Evolutionary conservation across 2,329 filamentous ascomycete species (phyloP).

Genomic region (Macrophomina phaseolina): DNA sequence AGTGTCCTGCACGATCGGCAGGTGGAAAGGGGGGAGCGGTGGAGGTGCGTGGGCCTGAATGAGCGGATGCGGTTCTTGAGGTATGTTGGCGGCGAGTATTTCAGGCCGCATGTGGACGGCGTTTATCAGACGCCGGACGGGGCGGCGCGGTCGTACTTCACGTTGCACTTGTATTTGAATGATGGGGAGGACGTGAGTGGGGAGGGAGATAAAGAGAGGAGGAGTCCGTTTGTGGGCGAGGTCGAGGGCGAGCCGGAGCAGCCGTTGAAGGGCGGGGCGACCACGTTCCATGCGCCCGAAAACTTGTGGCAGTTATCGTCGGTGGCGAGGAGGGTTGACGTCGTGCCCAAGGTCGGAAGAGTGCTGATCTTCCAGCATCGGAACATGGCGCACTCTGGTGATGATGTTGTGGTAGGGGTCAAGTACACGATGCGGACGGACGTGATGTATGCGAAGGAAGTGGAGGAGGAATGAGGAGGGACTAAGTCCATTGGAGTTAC

Average conservation of each 20-base stretch:
- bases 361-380: constrained; percentile 64
- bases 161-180: constrained; percentile 63
- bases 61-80: constrained; percentile 76
- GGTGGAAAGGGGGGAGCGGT: constrained; percentile 36
- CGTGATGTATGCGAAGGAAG: constrained; percentile 54
- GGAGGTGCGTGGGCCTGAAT: constrained; percentile 63
- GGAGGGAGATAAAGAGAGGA: neutral
- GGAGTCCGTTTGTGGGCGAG: constrained; percentile 9
- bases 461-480: neutral
- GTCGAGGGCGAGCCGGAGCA: constrained; percentile 36
- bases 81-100: constrained; percentile 75
- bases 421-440: constrained; percentile 65
- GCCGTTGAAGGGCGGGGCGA: constrained; percentile 59
- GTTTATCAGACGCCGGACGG: constrained; percentile 63
- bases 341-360: constrained; percentile 58
- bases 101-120: constrained; percentile 73
- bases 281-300: constrained; percentile 52
- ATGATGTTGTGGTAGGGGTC: constrained; percentile 58
- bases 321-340: constrained; percentile 45
- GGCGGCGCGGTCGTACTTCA: constrained; percentile 59
- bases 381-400: constrained; percentile 59
- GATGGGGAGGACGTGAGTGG: constrained; percentile 42
- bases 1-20: constrained; percentile 33
- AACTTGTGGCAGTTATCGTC: constrained; percentile 14
- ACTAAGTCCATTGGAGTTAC: too few species aligned